Base-by-base conservation (phyloP, 2,329 filamentous ascomycete species). In the Penicillium decumbens region DNA sequence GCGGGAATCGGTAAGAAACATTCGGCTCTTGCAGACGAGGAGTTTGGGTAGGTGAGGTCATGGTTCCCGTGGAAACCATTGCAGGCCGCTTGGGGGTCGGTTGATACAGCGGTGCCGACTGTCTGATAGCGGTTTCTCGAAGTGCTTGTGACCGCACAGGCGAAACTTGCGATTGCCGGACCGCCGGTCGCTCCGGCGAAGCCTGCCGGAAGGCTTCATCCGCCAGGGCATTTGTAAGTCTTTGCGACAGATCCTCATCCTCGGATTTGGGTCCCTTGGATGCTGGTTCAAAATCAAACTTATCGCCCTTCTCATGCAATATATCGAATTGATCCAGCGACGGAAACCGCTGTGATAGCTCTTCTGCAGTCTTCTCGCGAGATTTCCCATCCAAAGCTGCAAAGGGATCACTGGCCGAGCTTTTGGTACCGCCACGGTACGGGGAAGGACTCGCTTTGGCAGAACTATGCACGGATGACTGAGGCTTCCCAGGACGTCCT, bases 291-390 rank as follows among this genome's bases (percentile, higher is more conserved):
- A 96, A 96, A 47, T 92, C 85, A 61, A 96, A 96, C 51, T 89
- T 91, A 53, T 82, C 74, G 3, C 88, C 87, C 54, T 88, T 82
- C 55, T 97, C 90, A 59, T 95, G 89, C 39, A 96, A 75, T 15
- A 98, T 76, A 3, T 92, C 85, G 65, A 98, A 98, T 59, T 97
- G 89, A 62, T 97, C 91, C 23, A 98, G 77, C 5, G 89, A 91
- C 0, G 93, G 93, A 59, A 96, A 98, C 45, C 87, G 82, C 25
- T 83, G 80, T 0, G 92, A 89, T 24, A 96, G 75, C 63, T 97
- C 92, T 58, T 97, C 93, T 2, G 77, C 76, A 20, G 62, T 57
- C 40, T 80, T 78, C 6, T 74, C 74, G 23, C 75, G 58, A 29
- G 78, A 74, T 49, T 80, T 84, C 2, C 85, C 80, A 66, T 98